Evolutionary conservation across 148 eudicot genomes (phyloP), one percentile per base, ranked within the genome.

Genomic region (Rhododendron griersonianum): DNA sequence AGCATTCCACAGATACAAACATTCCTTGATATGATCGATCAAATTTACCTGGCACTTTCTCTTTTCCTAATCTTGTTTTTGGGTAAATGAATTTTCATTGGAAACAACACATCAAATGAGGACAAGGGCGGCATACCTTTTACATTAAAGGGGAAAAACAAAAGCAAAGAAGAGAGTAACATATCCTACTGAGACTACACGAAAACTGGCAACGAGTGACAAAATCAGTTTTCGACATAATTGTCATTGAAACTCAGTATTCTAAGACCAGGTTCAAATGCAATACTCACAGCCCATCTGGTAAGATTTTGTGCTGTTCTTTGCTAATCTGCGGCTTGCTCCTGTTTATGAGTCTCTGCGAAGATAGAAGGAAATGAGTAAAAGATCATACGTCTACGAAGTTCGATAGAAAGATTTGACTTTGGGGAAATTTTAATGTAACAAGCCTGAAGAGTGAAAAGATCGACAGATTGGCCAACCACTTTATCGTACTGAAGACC

Each of bases 381-480:
- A 25, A 45, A 37, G 15, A 35, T 59, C 41, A 47, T 30, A 39
- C 57, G 39, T 33, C 67, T 78, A 30, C 28, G 10, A 39, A 53
- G 55, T 53, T 30, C 35, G 25, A 69, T n/a, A 74, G 50, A 53
- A 83, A 86, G 63, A 71, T 18, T 86, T 23, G 37, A 79, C 25
- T 85, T 74, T 33, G 73, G 65, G 45, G 4, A 23, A 28, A 69
- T 41, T 21, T 11, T 8, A 19, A 80, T 15, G 19, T 30, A 33
- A 81, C 89, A 82, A 47, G 95, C 99, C 99, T 96, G 98, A 88
- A 97, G 98, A 53, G 91, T 89, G 91, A 94, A 97, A 85, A 95
- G 99, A 89, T 97, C 99, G 44, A 96, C 99, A 86, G 99, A 97
- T 91, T 97, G 99, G 78, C 98, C 99, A 47, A 97, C 84, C 48